A percentile compares a stretch with the other conserved stretches of the same genome.
Conservation (phyloP, 1,284 basidiomycete species). For the Rhodotorula sp. region DNA sequence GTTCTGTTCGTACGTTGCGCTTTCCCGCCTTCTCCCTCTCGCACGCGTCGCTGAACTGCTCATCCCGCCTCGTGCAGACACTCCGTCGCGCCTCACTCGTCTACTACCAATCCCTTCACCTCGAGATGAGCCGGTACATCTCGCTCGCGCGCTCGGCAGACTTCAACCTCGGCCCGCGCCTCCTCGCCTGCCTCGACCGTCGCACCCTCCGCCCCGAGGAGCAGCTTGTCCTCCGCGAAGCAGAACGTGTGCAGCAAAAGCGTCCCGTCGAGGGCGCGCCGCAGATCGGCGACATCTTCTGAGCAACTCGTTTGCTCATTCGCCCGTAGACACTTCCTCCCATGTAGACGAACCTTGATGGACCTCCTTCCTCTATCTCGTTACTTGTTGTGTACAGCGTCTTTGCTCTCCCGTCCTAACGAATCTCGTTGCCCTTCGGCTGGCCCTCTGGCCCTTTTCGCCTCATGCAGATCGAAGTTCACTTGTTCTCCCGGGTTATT, state of each 20-base stretch:
- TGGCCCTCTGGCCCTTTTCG: too few relatives aligned
- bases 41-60: not conserved
- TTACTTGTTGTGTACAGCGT: too few relatives aligned
- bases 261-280: slow-evolving; percentile 8
- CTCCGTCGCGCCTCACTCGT: slow-evolving; percentile 86
- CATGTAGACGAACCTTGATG: too few relatives aligned
- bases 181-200: slow-evolving; percentile 32
- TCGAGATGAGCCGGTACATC: slow-evolving; percentile 84
- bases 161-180: slow-evolving; percentile 38
- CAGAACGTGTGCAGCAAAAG: slow-evolving; percentile 6
- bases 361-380: too few relatives aligned
- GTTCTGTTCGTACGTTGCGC: slow-evolving; percentile 58
- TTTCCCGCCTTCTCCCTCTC: not conserved
- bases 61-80: slow-evolving; percentile 59
- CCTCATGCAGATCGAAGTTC: too few relatives aligned
- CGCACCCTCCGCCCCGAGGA: slow-evolving; percentile 22
- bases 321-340: not conserved
- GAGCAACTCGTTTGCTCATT: not conserved
- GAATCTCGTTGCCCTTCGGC: too few relatives aligned
- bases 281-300: slow-evolving; percentile 16
- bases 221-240: slow-evolving; percentile 24
- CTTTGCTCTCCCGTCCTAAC: too few relatives aligned
- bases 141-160: slow-evolving; percentile 55
- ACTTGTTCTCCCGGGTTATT: too few relatives aligned
- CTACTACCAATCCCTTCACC: slow-evolving; percentile 88